Evolutionary conservation across 1,284 basidiomycete genomes (phyloP).

Genomic region (Ceratobasidium sp.): DNA sequence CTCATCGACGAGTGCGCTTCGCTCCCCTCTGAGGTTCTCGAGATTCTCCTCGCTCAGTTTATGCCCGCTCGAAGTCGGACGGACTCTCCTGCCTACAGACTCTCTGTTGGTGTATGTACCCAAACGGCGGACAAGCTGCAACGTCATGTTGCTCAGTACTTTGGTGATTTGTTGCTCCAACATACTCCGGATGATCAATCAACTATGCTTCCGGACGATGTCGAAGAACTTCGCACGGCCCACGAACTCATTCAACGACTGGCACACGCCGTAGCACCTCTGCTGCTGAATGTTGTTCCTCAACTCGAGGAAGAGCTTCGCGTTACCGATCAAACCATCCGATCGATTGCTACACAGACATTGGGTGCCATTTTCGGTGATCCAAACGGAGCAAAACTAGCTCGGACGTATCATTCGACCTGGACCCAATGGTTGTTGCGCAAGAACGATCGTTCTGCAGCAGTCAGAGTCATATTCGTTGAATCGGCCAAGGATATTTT

Average conservation of each 20-base stretch:
- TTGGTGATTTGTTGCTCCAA: constrained; percentile 82
- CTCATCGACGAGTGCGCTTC: constrained; percentile 85
- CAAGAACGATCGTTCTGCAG: constrained; percentile 75
- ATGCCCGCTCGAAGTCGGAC: constrained; percentile 66
- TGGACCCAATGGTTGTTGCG: constrained; percentile 88
- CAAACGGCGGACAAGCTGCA: constrained; percentile 85
- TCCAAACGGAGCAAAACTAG: constrained; percentile 73
- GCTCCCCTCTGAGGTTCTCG: constrained; percentile 79
- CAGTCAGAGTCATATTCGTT: constrained; percentile 80
- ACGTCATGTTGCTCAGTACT: constrained; percentile 84
- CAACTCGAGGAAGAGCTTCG: constrained; percentile 91
- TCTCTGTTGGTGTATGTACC: constrained; percentile 91
- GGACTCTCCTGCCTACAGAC: constrained; percentile 78
- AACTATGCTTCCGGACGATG: constrained; percentile 58
- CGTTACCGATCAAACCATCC: constrained; percentile 74
- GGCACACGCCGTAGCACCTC: constrained; percentile 77
- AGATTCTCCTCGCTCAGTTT: constrained; percentile 85
- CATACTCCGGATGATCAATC: constrained; percentile 52
- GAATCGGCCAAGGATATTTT: constrained; percentile 73
- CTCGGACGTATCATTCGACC: constrained; percentile 78
- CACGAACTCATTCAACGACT: constrained; percentile 89
- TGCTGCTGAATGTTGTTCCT: constrained; percentile 90
- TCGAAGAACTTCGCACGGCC: constrained; percentile 71
- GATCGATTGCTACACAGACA: constrained; percentile 80
- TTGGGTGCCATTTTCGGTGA: constrained; percentile 88